Evolutionary conservation across 306 rosid genomes (phyloP).

Genomic region (Corylus heterophylla): DNA sequence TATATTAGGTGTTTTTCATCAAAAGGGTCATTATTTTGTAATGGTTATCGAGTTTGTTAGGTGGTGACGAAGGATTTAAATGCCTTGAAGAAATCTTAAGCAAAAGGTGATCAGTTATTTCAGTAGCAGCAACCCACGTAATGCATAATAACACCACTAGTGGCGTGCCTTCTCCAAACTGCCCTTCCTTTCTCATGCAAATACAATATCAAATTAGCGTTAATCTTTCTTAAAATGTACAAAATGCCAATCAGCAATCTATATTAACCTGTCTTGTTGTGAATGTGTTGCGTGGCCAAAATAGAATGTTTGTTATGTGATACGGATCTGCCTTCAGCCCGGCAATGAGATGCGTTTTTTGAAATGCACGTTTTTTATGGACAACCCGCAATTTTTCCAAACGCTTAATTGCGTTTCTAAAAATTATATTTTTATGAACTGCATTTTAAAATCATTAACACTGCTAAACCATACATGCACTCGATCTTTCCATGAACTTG

Average conservation of each 20-base stretch:
- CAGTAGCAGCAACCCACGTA: background rate
- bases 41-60: constrained; percentile 17
- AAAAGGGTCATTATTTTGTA: constrained; percentile 9
- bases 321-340: background rate
- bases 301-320: background rate
- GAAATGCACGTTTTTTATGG: too few species aligned
- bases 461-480: too few species aligned
- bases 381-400: too few species aligned
- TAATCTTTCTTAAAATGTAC: background rate
- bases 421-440: too few species aligned
- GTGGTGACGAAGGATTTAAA: constrained; percentile 17
- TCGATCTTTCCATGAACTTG: background rate
- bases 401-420: too few species aligned
- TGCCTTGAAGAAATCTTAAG: background rate
- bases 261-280: background rate
- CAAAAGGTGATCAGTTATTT: constrained; percentile 1
- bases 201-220: background rate
- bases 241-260: background rate
- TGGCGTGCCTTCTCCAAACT: constrained; percentile 3
- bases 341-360: too few species aligned
- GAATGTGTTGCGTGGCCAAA: background rate
- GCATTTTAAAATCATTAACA: too few species aligned
- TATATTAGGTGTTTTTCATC: background rate
- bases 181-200: background rate
- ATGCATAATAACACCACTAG: background rate